Evolutionary conservation across 1,139 yeast genomes (phyloP).

Genomic region (Yamadazyma aaseri): DNA sequence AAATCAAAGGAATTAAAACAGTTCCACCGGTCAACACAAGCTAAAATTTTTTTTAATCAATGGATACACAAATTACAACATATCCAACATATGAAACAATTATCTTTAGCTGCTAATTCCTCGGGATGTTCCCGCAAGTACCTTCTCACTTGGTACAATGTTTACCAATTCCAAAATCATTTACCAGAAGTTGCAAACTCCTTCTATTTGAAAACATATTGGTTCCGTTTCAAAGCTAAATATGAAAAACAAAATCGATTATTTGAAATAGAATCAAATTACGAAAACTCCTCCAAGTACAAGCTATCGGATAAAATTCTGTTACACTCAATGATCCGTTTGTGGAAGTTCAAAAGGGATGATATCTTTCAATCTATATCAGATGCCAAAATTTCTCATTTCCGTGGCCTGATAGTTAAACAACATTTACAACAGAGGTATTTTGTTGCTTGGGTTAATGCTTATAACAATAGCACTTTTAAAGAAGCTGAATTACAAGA

Average conservation of each 20-base stretch:
- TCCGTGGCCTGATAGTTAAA: conserved; percentile 11
- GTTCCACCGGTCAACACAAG: neutral
- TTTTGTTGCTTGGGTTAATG: conserved; percentile 24
- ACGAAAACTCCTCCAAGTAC: neutral
- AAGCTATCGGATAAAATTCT: neutral
- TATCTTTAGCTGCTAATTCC: neutral
- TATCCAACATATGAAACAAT: neutral
- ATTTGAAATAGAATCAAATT: neutral
- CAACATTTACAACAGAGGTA: conserved; percentile 14
- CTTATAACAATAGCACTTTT: conserved; percentile 17
- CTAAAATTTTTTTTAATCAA: neutral
- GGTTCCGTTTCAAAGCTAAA: conserved; percentile 6
- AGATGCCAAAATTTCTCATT: conserved; percentile 16
- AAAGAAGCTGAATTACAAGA: conserved; percentile 14
- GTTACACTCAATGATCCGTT: conserved; percentile 3
- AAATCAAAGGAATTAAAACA: conserved; percentile 1
- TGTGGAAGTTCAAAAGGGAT: conserved; percentile 22
- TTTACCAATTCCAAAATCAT: conserved; percentile 1
- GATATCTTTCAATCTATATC: conserved; percentile 17
- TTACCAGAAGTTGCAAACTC: conserved; percentile 7
- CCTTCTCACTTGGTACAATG: conserved; percentile 3
- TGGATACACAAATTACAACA: neutral
- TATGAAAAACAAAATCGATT: neutral
- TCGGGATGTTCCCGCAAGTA: neutral
- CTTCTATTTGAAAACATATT: conserved; percentile 9